A percentile compares a stretch with the other conserved stretches of the same genome.
These are phyloP conservation scores for Russula emetica DNA, from an alignment of 768 basidiomycete genomes.

Conservation along the genomic window DNA sequence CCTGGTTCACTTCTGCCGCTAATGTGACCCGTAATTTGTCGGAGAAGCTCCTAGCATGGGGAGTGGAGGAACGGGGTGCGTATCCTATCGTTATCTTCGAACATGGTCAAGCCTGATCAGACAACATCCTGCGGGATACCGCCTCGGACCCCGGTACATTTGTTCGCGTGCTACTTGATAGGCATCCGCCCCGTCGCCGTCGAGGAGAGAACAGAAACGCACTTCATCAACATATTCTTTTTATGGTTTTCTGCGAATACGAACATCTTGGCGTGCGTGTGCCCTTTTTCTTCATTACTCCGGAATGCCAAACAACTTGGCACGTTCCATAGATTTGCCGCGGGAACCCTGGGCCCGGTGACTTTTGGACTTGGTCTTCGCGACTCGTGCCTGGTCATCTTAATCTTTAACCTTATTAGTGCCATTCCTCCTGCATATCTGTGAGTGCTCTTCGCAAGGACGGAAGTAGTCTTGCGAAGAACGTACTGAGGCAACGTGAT, in stretches of 20 bases:
- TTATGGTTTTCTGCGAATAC: slow-evolving; percentile 41
- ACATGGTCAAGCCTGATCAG: no score
- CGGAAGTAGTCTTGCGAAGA: not conserved
- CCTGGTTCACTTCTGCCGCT: not conserved
- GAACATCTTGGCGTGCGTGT: slow-evolving; percentile 39
- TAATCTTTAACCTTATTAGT: slow-evolving; percentile 44
- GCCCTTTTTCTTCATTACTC: not conserved
- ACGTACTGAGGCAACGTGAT: not conserved
- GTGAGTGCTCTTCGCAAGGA: slow-evolving; percentile 30
- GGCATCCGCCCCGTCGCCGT: slow-evolving; percentile 38
- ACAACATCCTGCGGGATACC: no score
- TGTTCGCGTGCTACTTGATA: slow-evolving; percentile 7
- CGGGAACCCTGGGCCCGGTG: slow-evolving; percentile 45
- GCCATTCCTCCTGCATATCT: slow-evolving; percentile 43
- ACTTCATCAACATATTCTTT: slow-evolving; percentile 41
- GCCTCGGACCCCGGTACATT: not conserved
- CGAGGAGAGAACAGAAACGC: slow-evolving; percentile 36
- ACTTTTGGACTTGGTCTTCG: slow-evolving; percentile 43
- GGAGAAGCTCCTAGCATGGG: not conserved
- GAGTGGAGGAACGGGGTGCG: not conserved
- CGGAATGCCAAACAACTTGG: not conserved
- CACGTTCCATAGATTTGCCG: slow-evolving; percentile 38
- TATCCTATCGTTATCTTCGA: not conserved
- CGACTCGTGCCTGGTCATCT: slow-evolving; percentile 43
- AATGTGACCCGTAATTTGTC: not conserved